A percentile compares a stretch with the other conserved stretches of the same genome.
phyloP scores from a whole-genome alignment of 805 yeast species.

The Candida rishiriensis region DNA sequence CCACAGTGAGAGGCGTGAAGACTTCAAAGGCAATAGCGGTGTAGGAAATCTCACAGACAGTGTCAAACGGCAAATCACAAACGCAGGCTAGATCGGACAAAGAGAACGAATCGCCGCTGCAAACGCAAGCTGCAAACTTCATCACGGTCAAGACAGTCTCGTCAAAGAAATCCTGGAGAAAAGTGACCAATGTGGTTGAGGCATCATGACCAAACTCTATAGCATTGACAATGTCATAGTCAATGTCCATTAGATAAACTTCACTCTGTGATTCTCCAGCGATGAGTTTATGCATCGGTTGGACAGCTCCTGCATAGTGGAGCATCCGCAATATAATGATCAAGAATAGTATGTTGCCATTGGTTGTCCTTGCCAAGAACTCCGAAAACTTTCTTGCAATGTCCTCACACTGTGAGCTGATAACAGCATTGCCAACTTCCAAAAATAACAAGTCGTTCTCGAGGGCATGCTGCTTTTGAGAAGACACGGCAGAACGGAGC shows the following conservation, averaged over 20 bases:
- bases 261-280: background rate
- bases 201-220: slow-evolving; percentile 2
- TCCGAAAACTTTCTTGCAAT: background rate
- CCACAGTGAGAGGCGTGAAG: slow-evolving; percentile 36
- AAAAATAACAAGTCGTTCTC: background rate
- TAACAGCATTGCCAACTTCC: background rate
- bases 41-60: slow-evolving; percentile 31
- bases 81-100: slow-evolving; percentile 37
- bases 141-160: slow-evolving; percentile 22
- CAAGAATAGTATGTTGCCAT: slow-evolving; percentile 26
- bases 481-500: background rate
- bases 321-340: slow-evolving; percentile 22
- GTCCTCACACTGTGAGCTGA: background rate
- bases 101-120: slow-evolving; percentile 33
- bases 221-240: background rate
- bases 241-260: background rate
- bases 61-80: slow-evolving; percentile 30
- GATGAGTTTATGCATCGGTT: background rate
- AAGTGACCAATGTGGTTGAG: slow-evolving; percentile 3
- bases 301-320: background rate
- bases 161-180: slow-evolving; percentile 2
- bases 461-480: background rate
- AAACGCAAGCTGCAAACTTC: slow-evolving; percentile 40
- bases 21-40: slow-evolving; percentile 31
- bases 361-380: background rate